Evolutionary conservation across 495 filamentous ascomycete genomes (phyloP), one percentile per base, ranked within the genome.

Genomic region (Hypoxylon fuscum): DNA sequence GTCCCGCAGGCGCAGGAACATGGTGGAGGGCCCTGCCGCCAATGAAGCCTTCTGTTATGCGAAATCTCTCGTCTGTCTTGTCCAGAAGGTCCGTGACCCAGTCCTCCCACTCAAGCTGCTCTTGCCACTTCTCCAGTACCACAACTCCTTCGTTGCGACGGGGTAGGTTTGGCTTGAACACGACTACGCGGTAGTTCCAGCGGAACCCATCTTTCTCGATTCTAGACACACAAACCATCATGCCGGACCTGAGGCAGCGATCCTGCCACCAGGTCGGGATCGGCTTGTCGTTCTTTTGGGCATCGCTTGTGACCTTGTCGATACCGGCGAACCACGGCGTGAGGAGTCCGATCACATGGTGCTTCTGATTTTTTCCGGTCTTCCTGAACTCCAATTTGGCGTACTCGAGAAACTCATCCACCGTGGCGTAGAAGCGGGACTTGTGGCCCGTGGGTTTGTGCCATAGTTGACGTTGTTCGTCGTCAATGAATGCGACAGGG

Each of bases 351-450:
- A 66, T 52, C 1, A 62, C 57, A 23, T 53, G 14, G 5, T 48
- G 4, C 34, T 49, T 56, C 0, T 9, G 18, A 1, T 11, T 15
- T 1, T 29, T 21, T 25, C 20, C 46, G 10, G 23, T 23, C 34
- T 47, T 27, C 25, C 8, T 27, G 40, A 66, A 56, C 11, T 51
- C 57, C 0, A 15, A 23, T 3, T 34, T 6, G 1, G 63, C 63
- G 40, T 57, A 66, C 8, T 23, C 17, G 40, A 58, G 20, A 22
- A 66, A 66, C 18, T 66, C 63, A 14, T 44, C 27, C 9, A 44
- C 25, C 1, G 52, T 66, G n/a, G 63, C 46, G 23, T 66, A 66
- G 51, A 46, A 53, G 5, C 63, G 63, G 5, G 63, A 66, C 40
- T 54, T 37, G 17, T 58, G 51, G 10, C 57, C 63, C 7, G 57